Base-by-base conservation (phyloP, 2,329 filamentous ascomycete species). In the Monilinia fructicola region DNA sequence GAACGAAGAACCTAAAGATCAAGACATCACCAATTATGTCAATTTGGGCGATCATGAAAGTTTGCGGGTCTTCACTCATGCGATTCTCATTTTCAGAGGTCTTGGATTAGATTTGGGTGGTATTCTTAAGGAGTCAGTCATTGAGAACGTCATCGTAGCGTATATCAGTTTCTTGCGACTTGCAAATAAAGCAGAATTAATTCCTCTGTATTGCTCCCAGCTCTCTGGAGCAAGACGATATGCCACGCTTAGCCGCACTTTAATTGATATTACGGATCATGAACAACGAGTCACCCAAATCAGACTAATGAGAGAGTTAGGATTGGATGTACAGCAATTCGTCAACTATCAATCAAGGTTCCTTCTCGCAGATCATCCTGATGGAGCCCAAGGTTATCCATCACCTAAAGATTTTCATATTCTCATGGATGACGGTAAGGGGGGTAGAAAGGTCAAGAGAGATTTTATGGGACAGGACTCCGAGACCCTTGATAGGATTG, bases 151-250 rank as follows among this genome's bases (percentile, higher is more conserved):
- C 56, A 82, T 97, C 63, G 87, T 90, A 0, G 88, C 87, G 4
- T 98, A 98, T 76, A 90, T 96, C 65, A 90, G 90, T 72, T 88
- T 90, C 68, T 80, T 99, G 48, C 87, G 91, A 54, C 83, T 90
- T 56, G 85, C 86, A 21, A 86, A 87, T 44, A 86, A 95, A 65
- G 87, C 90, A 67, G 89, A 94, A 69, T 80, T 95, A 53, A 90
- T 97, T 65, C 93, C 95, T 0, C 81, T 96, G 0, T 99, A 99
- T 77, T 93, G 91, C 69, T 92, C 92, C 11, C 89, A 92, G 72
- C 82, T 99, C 16, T 83, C 86, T 12, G 79, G 82, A 9, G 81
- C 86, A 16, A 84, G 89, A 69, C 84, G 85, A 69, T 88, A 92
- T 71, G 84, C 87, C 65, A 88, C 89, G 21, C 83, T 99, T 59